Evolutionary conservation across 306 rosid species (phyloP), one percentile per base, ranked within the genome.

Genomic region (Canavalia ensiformis): DNA sequence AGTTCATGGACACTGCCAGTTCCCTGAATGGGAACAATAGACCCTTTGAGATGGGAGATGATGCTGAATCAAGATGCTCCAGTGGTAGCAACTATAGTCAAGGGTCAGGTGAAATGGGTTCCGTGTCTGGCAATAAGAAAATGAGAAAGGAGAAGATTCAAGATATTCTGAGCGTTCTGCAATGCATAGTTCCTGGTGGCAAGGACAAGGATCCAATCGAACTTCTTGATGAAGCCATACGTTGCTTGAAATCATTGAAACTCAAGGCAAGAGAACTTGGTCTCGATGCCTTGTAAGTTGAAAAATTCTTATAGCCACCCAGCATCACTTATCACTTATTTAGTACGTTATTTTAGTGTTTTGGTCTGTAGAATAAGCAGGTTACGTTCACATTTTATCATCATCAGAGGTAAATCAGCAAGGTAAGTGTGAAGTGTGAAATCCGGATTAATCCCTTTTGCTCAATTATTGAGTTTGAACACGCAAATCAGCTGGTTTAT

Each of bases 161-260:
- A 0, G 90, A 89, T 30, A 92, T 92, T 30, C 88, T 96, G 1
- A 85, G 89, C 78, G 74, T 93, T 81, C 88, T 96, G 71, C 94
- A 90, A 69, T 75, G 89, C 84, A 85, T 96, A 58, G 91, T 96
- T 59, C 99, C 99, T 1, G 93, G 89, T 29, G 93, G 91, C 10
- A 83, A 82, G 64, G 98, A 88, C 69, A 92, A 89, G 88, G 94
- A 87, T 29, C 87, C 97, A 3, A 69, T 92, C 3, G 88, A 77
- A 82, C 97, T 96, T 75, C 88, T 96, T 0, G 99, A 93, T 25
- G 94, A 96, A 81, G 96, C 99, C 25, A 96, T 96, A 51, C 81
- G 50, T n/a, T 90, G 91, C 89, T 87, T 95, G 68, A 95, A 88
- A 57, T 86, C 91, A 0, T 63, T 95, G 79, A 95, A 89, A 88